A percentile compares a stretch with the other conserved stretches of the same genome.
Conservation (phyloP, 2,329 filamentous ascomycete species). For the Cryphonectria naterciae region DNA sequence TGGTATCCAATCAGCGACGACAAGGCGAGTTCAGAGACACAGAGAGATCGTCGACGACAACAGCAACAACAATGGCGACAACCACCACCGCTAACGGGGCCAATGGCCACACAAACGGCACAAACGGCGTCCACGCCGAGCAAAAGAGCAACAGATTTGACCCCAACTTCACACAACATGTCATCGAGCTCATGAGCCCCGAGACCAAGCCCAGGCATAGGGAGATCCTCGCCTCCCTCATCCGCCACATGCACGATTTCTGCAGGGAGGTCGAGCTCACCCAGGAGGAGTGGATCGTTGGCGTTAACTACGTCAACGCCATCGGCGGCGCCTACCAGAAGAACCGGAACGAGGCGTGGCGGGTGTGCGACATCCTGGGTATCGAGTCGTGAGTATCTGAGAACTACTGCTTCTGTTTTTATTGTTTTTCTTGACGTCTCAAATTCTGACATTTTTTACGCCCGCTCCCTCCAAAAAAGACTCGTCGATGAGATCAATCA, state of each 20-base stretch:
- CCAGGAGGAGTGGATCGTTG: conserved; percentile 65
- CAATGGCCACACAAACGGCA: conserved; percentile 1
- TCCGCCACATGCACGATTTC: conserved; percentile 67
- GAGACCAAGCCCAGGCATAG: conserved; percentile 60
- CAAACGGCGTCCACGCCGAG: conserved; percentile 18
- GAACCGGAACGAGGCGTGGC: conserved; percentile 66
- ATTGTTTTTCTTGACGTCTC: too few species aligned
- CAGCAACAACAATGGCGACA: conserved; percentile 3
- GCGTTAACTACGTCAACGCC: conserved; percentile 60
- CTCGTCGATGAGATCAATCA: conserved; percentile 68
- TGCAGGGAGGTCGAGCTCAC: conserved; percentile 66
- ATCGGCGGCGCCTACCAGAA: conserved; percentile 62
- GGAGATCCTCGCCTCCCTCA: conserved; percentile 57
- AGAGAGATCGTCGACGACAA: not conserved
- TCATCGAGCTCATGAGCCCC: conserved; percentile 64
- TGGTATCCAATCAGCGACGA: not conserved
- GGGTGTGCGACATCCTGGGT: conserved; percentile 65
- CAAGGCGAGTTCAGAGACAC: not conserved
- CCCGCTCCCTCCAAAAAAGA: conserved; percentile 18
- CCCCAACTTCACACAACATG: conserved; percentile 59
- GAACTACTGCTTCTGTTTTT: too few species aligned
- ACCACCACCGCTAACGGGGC: conserved; percentile 1
- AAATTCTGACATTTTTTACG: not conserved
- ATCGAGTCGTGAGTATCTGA: conserved; percentile 51
- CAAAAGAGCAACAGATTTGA: conserved; percentile 27